Percentiles rank a stretch among this genome's conserved stretches.
Conservation (phyloP, 2,329 filamentous ascomycete genomes). For the Calonectria pseudoturangicola region DNA sequence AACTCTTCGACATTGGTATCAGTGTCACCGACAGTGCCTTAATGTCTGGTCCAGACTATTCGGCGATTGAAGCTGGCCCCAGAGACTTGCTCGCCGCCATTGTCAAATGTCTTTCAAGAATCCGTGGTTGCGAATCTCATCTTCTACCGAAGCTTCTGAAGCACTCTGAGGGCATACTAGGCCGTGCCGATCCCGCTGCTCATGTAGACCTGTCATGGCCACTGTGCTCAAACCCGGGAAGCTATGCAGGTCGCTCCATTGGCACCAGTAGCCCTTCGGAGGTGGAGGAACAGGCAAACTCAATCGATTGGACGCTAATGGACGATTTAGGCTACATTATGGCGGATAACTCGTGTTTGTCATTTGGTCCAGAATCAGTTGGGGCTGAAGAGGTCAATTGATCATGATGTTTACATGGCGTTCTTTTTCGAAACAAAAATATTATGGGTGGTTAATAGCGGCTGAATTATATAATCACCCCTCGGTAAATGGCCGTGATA, state of each 20-base stretch:
- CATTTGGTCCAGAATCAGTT: constrained; percentile 2
- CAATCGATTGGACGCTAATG: constrained; percentile 15
- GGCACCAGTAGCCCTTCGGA: constrained; percentile 42
- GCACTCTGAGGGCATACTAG: constrained; percentile 48
- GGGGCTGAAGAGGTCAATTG: not conserved
- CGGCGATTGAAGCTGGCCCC: constrained; percentile 54
- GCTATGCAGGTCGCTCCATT: not conserved
- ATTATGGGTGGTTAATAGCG: not conserved
- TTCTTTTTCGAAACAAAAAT: not conserved
- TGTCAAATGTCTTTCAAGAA: constrained; percentile 50
- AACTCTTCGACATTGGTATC: constrained; percentile 57
- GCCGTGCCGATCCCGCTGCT: constrained; percentile 37
- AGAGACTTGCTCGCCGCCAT: constrained; percentile 55
- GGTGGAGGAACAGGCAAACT: not conserved
- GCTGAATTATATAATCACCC: not conserved
- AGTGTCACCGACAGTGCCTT: constrained; percentile 55
- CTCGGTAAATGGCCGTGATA: not conserved
- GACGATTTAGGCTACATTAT: constrained; percentile 5
- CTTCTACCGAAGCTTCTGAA: constrained; percentile 54
- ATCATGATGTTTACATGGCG: not conserved
- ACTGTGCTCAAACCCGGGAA: not conserved
- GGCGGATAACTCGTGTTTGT: not conserved
- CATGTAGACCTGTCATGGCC: constrained; percentile 42
- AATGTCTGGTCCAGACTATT: constrained; percentile 44
- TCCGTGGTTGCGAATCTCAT: constrained; percentile 55